phyloP scores from a whole-genome alignment of 805 yeast genomes.

The Lachancea fermentati region DNA sequence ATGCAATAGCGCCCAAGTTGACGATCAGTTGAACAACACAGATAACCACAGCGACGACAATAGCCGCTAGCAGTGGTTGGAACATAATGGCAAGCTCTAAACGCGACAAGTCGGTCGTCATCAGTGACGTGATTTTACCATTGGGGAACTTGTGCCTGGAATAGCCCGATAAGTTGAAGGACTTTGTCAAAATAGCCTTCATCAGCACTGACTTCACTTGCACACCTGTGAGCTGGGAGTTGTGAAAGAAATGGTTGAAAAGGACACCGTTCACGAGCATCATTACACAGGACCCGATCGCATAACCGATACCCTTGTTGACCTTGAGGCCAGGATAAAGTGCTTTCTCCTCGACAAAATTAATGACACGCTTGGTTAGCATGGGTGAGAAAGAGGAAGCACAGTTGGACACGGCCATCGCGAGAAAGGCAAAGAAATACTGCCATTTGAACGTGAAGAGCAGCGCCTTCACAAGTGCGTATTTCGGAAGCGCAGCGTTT shows the following conservation, averaged over 20 bases:
- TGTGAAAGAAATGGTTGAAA: constrained; percentile 60
- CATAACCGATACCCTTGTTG: constrained; percentile 69
- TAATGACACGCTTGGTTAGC: constrained; percentile 57
- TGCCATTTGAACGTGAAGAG: constrained; percentile 46
- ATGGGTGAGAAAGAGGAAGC: constrained; percentile 56
- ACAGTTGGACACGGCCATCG: constrained; percentile 44
- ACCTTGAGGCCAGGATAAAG: constrained; percentile 36
- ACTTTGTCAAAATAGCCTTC: constrained; percentile 62
- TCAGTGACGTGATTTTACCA: constrained; percentile 67
- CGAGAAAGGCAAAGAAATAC: constrained; percentile 39
- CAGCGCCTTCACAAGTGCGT: constrained; percentile 39
- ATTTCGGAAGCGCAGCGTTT: constrained; percentile 23
- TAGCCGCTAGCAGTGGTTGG: constrained; percentile 55
- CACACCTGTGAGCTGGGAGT: constrained; percentile 60
- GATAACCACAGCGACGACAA: constrained; percentile 60
- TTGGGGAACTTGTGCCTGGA: constrained; percentile 58
- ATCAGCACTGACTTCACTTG: constrained; percentile 66
- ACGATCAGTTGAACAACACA: constrained; percentile 58
- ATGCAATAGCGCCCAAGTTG: constrained; percentile 66
- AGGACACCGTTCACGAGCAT: constrained; percentile 43
- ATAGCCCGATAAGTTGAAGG: constrained; percentile 52
- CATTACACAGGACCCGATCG: constrained; percentile 60
- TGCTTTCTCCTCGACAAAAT: constrained; percentile 51
- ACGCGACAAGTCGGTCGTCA: constrained; percentile 78
- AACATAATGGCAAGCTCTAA: constrained; percentile 71